Base-by-base conservation (phyloP, 1,284 basidiomycete species). In the Abortiporus biennis region DNA sequence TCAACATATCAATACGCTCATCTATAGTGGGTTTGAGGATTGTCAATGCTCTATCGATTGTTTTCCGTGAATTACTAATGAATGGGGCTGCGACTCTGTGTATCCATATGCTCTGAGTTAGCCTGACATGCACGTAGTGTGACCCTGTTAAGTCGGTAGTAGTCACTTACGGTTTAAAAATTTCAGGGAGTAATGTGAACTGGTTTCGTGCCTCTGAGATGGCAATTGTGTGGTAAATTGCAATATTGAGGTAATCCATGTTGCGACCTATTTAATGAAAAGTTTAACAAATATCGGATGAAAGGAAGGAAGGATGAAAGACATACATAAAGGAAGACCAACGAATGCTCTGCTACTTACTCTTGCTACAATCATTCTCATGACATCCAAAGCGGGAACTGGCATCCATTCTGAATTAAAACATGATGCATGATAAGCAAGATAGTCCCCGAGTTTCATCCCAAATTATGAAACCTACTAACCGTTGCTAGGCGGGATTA, bases 321-420 rank as follows among this genome's bases (percentile, higher is more conserved):
- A 33, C 48, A 44, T 27, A 61, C 71, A 72, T 3, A 68, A 37
- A 4, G 67, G 67, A 3, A 58, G 41, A 2, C 72, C 71, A 40
- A 75, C 64, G 42, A 75, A 69, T 8, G 68, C 64, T 31, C 71
- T 62, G 49, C 71, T 74, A 45, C 62, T 69, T 22, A 67, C 61
- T 21, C 69, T 58, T 6, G 68, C 66, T 31, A 74, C 62, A 22
- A 72, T 51, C 31, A 63, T 55, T 21, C 62, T 64, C 61, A 72
- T 66, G 11, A 61, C 62, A 21, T 57, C 48, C 38, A 67, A 63
- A 16, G 63, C 50, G 9, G 56, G 56, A 4, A 68, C 36, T 5
- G 43, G 49, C 13, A 49, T 42, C 44, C 55, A 58, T 41, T 55
- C 62, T 64, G 40, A 27, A 31, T 25, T 17, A 13, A n/a, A 25